Evolutionary conservation across 2,329 filamentous ascomycete species (phyloP), one percentile per base, ranked within the genome.

Genomic region (Lasiodiplodia sp.): DNA sequence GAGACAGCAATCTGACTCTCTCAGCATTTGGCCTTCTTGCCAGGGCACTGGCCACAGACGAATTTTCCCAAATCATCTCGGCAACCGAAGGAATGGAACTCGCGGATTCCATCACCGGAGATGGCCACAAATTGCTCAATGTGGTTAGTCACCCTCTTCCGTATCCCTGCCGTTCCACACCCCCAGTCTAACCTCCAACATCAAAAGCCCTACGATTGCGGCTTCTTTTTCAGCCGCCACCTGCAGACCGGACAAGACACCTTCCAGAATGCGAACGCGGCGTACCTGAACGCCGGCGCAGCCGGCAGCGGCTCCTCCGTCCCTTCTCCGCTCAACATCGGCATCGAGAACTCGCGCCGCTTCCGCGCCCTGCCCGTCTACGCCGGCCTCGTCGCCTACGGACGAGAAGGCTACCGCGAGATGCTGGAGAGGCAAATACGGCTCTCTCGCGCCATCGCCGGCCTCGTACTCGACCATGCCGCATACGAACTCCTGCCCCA

Each of bases 331-430:
- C 82, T 97, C 18, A 95, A 97, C 79, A 88, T 96, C 68, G 93
- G 94, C 23, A 84, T 97, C 23, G 94, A 97, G 74, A 97, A 97
- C 80, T 97, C 94, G 2, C 89, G 94, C 49, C 90, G 94, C 6
- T 97, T 97, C 82, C 88, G 95, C 66, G 94, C 94, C 0, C 83
- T 97, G n/a, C 94, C 95, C 0, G 91, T 93, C 10, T 97, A 97
- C 76, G 90, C 93, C 12, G 91, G 90, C 0, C 85, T 97, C 2
- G 78, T 91, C 23, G 90, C 91, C 57, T 91, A 96, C 73, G 95
- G 95, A 0, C 84, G 84, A 1, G 77, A 84, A 0, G 94, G 93
- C 0, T 88, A 96, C 71, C 83, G 84, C 0, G 82, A 85, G 1
- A 91, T 97, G 81, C 82, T 97, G 4, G 84, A 87, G 70, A 86